These are phyloP conservation scores for Pseudopyrenochaeta lycopersici DNA, from an alignment of 2,329 filamentous ascomycete genomes.

Conservation along the genomic window DNA sequence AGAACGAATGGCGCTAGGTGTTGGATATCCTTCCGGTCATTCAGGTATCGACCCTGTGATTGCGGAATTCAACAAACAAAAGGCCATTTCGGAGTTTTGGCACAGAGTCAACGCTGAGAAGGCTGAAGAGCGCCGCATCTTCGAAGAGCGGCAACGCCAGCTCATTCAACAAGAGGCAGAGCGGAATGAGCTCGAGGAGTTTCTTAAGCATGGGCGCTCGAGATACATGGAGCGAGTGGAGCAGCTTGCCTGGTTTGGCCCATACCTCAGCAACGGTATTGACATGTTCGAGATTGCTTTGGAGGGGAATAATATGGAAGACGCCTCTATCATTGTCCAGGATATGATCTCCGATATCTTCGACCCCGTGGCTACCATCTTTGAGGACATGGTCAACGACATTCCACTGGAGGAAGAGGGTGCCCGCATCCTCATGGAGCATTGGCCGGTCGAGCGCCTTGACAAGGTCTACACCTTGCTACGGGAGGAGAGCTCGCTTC, in stretches of 20 bases:
- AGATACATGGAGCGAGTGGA: conserved; percentile 5
- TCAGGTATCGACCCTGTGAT: conserved; percentile 8
- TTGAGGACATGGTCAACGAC: conserved; percentile 3
- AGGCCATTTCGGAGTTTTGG: not conserved
- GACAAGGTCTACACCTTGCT: not conserved
- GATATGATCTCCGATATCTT: conserved; percentile 1
- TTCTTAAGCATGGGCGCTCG: not conserved
- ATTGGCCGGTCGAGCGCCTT: conserved; percentile 7
- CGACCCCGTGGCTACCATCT: conserved; percentile 1
- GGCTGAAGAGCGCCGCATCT: not conserved
- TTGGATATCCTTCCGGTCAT: conserved; percentile 10
- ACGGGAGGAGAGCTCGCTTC: not conserved
- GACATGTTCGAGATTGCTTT: not conserved
- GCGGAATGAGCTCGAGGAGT: not conserved
- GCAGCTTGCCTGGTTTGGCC: conserved; percentile 3
- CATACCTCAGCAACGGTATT: not conserved
- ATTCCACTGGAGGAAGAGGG: conserved; percentile 11
- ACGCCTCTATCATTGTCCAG: not conserved
- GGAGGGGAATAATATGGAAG: not conserved
- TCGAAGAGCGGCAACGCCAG: not conserved
- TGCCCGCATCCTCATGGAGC: conserved; percentile 2
- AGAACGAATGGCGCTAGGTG: conserved; percentile 4
- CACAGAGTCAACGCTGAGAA: not conserved
- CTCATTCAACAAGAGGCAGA: not conserved
- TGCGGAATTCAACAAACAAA: conserved; percentile 6